Evolutionary conservation across 139 green algal species (phyloP), one percentile per base, ranked within the genome.

Genomic region (Yamagishiella unicocca): DNA sequence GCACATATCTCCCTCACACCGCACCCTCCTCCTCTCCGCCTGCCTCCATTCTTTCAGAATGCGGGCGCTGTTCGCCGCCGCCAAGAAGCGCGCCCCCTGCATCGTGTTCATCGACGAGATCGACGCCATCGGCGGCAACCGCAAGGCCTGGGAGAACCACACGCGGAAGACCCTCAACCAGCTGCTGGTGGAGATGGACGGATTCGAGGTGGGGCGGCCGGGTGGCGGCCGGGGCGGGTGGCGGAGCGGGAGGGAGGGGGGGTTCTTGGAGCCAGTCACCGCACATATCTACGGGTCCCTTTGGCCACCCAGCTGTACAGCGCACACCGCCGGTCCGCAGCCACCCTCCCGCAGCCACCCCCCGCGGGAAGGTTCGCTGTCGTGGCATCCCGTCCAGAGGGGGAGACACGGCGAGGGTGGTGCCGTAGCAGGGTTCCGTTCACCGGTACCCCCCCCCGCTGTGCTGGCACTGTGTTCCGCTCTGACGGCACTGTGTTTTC

Each of bases 91-190:
- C 45, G 93, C 97, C 33, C 97, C 98, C 31, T 99, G 97, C 93
- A 99, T 99, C 88, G 95, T 99, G 67, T 99, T 99, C 91, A 99
- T 99, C 64, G 92, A 99, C 84, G 98, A 99, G 91, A 99, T 99
- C 84, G 98, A 99, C 91, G 98, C 98, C 42, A 95, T 99, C n/a
- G 98, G 98, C 31, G 93, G 93, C 82, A 96, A 92, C 91, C 92
- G 97, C 71, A 96, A 96, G 92, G 82, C 92, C 76, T 96, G 93
- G 93, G 95, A 97, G 84, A 95, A 95, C 82, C 92, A 98, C 89
- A 96, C 94, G 43, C 94, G 96, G 87, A 99, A 99, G 94, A 99
- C 98, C 17, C 95, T 99, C 22, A 99, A 99, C 94, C 98, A 99
- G 93, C 92, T 99, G 89, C 95, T 99, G 29, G 95, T 98, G 38